phyloP scores from a whole-genome alignment of 371 early-diverging fungal genomes.

The Fennellomyces sp. region DNA sequence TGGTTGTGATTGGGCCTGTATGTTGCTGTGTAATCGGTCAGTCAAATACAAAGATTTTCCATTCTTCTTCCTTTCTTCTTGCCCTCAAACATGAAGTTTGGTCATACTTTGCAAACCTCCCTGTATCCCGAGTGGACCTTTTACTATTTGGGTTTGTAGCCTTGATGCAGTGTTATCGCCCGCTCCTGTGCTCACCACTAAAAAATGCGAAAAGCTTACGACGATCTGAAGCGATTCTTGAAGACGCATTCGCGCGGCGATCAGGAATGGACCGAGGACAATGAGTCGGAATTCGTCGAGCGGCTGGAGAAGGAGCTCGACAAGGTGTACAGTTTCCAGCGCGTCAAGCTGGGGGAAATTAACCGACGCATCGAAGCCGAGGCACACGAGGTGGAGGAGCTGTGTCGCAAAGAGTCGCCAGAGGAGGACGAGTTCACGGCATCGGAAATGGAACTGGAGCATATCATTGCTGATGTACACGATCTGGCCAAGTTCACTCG shows the following conservation, averaged over 20 bases:
- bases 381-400: constrained; percentile 56
- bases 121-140: constrained; percentile 84
- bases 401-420: constrained; percentile 69
- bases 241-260: constrained; percentile 54
- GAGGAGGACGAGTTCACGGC: constrained; percentile 66
- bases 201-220: constrained; percentile 55
- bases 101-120: constrained; percentile 75
- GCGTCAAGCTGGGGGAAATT: constrained; percentile 90
- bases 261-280: constrained; percentile 66
- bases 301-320: constrained; percentile 89
- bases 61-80: constrained; percentile 11
- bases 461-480: constrained; percentile 89
- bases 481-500: constrained; percentile 94
- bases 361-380: constrained; percentile 80
- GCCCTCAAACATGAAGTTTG: constrained; percentile 82
- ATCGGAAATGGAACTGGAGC: constrained; percentile 82
- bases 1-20: background rate
- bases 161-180: background rate
- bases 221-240: constrained; percentile 80
- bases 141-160: constrained; percentile 41
- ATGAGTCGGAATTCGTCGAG: constrained; percentile 89
- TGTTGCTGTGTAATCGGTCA: background rate
- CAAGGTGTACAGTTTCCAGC: constrained; percentile 90
- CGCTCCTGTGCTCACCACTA: background rate
- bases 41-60: too few species aligned